A percentile compares a stretch with the other conserved stretches of the same genome.
phyloP scores from a whole-genome alignment of 2,329 filamentous ascomycete genomes.

The Neonectria hederae region DNA sequence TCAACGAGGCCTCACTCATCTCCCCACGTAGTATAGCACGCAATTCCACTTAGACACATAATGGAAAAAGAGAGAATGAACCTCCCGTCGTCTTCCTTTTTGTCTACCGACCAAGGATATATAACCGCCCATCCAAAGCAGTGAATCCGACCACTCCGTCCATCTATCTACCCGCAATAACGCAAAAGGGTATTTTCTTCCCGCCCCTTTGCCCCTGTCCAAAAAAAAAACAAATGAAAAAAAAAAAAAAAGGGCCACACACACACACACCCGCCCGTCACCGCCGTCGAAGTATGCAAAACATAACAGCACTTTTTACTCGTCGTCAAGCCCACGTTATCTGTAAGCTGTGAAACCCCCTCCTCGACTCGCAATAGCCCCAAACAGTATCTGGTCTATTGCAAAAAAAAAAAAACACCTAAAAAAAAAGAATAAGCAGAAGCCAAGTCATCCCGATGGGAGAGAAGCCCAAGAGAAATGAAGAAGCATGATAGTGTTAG shows the following conservation, averaged over 20 bases:
- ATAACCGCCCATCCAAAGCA: constrained; percentile 15
- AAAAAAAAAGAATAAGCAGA: background rate
- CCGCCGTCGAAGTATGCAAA: background rate
- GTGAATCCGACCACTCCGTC: constrained; percentile 12
- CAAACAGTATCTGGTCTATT: constrained; percentile 3
- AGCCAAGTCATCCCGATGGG: background rate
- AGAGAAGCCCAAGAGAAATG: background rate
- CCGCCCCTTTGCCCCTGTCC: constrained; percentile 3
- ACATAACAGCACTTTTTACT: constrained; percentile 7
- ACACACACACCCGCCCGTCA: too few relatives aligned
- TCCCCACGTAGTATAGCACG: background rate
- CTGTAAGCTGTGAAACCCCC: constrained; percentile 2
- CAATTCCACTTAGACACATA: background rate
- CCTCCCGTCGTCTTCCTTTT: constrained; percentile 15
- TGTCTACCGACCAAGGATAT: constrained; percentile 18
- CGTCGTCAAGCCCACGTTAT: background rate
- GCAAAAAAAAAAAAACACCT: background rate
- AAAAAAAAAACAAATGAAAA: background rate
- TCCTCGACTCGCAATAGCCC: constrained; percentile 13
- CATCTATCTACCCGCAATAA: constrained; percentile 21
- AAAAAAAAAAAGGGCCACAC: background rate
- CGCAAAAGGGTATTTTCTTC: constrained; percentile 19
- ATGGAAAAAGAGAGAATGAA: constrained; percentile 12
- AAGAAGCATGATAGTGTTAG: constrained; percentile 13
- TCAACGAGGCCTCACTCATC: background rate